Evolutionary conservation across 345 rosid genomes (phyloP).

Genomic region (Linum lewisii): DNA sequence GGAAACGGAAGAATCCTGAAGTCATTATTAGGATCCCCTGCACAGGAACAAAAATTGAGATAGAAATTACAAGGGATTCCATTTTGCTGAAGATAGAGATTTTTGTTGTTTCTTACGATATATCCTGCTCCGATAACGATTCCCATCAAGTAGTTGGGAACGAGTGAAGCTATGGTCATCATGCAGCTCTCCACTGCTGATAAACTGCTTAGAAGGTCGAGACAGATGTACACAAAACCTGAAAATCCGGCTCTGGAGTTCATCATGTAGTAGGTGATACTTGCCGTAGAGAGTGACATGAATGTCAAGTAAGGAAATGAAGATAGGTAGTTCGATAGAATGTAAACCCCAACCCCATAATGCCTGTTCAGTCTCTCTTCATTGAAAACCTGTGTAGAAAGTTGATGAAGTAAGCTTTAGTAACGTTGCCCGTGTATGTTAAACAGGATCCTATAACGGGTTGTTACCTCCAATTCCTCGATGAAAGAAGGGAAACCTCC

Average conservation of each 20-base stretch:
- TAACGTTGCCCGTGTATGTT: conserved; percentile 1
- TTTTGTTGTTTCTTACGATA: conserved; percentile 27
- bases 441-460: not conserved
- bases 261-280: conserved; percentile 39
- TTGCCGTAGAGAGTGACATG: conserved; percentile 28
- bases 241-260: conserved; percentile 31
- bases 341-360: conserved; percentile 33
- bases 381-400: conserved; percentile 28
- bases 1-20: conserved; percentile 35
- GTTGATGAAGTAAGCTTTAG: not conserved
- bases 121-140: conserved; percentile 39
- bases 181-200: conserved; percentile 44
- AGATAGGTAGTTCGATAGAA: conserved; percentile 39
- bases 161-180: conserved; percentile 49
- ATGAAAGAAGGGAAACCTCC: conserved; percentile 51
- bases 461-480: conserved; percentile 39
- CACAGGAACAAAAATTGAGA: not conserved
- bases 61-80: not conserved
- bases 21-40: conserved; percentile 46
- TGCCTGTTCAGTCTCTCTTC: conserved; percentile 37
- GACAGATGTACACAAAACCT: conserved; percentile 19
- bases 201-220: conserved; percentile 30
- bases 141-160: conserved; percentile 47
- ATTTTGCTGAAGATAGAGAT: not conserved
- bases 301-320: conserved; percentile 34